Conservation (phyloP, 2,329 filamentous ascomycete genomes). For the Ophiocordyceps sinensis region DNA sequence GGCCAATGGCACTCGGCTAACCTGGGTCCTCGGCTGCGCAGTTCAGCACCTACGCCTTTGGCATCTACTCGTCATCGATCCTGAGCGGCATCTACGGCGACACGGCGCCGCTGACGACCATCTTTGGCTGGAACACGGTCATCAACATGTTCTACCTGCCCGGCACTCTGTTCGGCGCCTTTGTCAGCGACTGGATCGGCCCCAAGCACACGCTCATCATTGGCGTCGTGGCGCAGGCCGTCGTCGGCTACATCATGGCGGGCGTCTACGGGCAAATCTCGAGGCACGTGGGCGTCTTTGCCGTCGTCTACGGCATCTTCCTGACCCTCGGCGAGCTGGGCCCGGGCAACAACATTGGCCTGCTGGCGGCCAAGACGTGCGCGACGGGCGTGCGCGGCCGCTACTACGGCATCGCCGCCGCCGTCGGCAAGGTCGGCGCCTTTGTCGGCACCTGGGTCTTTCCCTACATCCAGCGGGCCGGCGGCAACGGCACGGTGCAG, state of each 20-base stretch:
- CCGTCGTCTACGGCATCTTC: conserved; percentile 23
- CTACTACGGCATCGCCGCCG: conserved; percentile 59
- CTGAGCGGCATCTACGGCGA: conserved; percentile 48
- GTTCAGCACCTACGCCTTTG: conserved; percentile 75
- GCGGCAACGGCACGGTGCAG: conserved; percentile 34
- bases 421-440: conserved; percentile 62
- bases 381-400: conserved; percentile 74
- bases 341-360: conserved; percentile 81
- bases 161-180: conserved; percentile 64
- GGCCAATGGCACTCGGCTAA: no score
- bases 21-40: conserved; percentile 4
- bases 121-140: conserved; percentile 79
- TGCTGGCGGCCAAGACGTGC: conserved; percentile 74
- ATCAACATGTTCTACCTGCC: conserved; percentile 84
- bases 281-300: conserved; percentile 25
- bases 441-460: conserved; percentile 81
- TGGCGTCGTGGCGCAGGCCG: conserved; percentile 57
- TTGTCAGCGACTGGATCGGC: conserved; percentile 63
- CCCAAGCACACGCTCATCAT: conserved; percentile 59
- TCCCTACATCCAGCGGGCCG: conserved; percentile 52
- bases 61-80: conserved; percentile 71
- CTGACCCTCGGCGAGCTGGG: conserved; percentile 40
- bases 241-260: conserved; percentile 82
- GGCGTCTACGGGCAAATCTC: conserved; percentile 61
- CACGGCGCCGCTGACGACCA: conserved; percentile 50